A percentile compares a stretch with the other conserved stretches of the same genome.
Conservation (phyloP, 352 stramenopile species). For the Globisporangium rhizosaccharum region DNA sequence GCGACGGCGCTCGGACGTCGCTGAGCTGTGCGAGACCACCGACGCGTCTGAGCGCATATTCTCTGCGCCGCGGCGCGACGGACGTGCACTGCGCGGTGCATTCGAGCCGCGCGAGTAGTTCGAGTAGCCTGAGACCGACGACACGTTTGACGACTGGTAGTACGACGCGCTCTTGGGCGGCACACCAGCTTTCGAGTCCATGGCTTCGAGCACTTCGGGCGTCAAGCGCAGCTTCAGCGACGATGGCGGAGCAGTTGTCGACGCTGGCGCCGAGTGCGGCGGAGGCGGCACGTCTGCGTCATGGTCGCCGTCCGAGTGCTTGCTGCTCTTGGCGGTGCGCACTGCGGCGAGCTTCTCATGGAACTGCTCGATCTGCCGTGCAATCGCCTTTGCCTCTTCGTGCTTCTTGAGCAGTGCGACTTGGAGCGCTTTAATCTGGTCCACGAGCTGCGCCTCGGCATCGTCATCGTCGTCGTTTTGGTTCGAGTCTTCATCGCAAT, state of each 20-base stretch:
- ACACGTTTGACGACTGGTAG: slow-evolving; percentile 61
- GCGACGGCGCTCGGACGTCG: slow-evolving; percentile 29
- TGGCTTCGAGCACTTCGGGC: slow-evolving; percentile 48
- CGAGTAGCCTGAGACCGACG: slow-evolving; percentile 60
- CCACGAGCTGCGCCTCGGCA: slow-evolving; percentile 47
- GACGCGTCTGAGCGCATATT: slow-evolving; percentile 37
- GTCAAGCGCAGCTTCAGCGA: slow-evolving; percentile 45
- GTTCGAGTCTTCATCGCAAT: slow-evolving; percentile 37
- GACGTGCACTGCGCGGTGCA: slow-evolving; percentile 19
- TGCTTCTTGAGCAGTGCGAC: slow-evolving; percentile 65
- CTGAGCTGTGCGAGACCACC: slow-evolving; percentile 52
- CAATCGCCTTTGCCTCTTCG: slow-evolving; percentile 71
- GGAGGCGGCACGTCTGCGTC: not conserved
- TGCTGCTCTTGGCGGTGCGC: slow-evolving; percentile 8
- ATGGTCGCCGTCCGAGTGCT: not conserved
- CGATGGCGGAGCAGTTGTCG: slow-evolving; percentile 1
- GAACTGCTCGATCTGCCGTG: slow-evolving; percentile 42
- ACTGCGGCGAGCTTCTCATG: slow-evolving; percentile 48
- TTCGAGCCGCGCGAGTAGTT: slow-evolving; percentile 34
- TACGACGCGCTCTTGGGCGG: slow-evolving; percentile 35
- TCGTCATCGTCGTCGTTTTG: slow-evolving; percentile 40
- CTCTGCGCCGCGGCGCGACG: slow-evolving; percentile 6
- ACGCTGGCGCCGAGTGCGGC: slow-evolving; percentile 12
- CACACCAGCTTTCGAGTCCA: slow-evolving; percentile 47
- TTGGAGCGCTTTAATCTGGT: slow-evolving; percentile 66